Conservation (phyloP, 1,284 basidiomycete genomes). For the Volvariella volvacea region DNA sequence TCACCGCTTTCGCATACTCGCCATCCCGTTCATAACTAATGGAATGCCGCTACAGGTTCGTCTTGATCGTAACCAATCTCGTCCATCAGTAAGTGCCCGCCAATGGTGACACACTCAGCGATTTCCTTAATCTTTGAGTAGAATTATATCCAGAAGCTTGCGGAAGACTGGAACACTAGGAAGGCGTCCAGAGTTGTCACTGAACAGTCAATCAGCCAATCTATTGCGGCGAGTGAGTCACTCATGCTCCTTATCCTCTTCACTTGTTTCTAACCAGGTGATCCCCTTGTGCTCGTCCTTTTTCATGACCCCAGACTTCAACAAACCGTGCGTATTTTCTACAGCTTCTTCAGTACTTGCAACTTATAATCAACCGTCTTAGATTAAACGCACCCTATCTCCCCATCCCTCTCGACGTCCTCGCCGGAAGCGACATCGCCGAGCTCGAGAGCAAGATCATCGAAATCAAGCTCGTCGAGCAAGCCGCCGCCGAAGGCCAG, state of each 20-base stretch:
- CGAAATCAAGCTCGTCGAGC: too few species aligned
- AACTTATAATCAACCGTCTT: not conserved
- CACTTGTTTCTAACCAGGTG: not conserved
- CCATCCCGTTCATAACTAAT: not conserved
- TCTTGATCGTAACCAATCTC: slow-evolving; percentile 21
- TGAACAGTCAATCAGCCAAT: slow-evolving; percentile 30
- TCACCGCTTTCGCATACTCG: not conserved
- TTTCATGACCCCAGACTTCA: slow-evolving; percentile 22
- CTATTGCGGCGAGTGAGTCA: slow-evolving; percentile 31
- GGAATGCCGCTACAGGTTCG: slow-evolving; percentile 21
- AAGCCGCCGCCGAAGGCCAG: slow-evolving; percentile 9
- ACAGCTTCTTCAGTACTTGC: not conserved
- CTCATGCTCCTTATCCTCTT: not conserved
- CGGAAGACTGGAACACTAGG: slow-evolving; percentile 13
- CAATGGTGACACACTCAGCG: not conserved
- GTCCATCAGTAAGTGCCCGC: slow-evolving; percentile 7
- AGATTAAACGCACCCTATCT: slow-evolving; percentile 20
- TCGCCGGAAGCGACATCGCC: slow-evolving; percentile 30
- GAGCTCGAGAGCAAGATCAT: slow-evolving; percentile 19
- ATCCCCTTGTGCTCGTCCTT: slow-evolving; percentile 1
- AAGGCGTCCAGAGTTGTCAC: slow-evolving; percentile 23
- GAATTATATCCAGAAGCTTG: not conserved
- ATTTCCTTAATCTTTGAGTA: slow-evolving; percentile 7
- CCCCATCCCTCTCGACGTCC: slow-evolving; percentile 24
- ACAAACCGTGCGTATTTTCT: slow-evolving; percentile 18